These are phyloP conservation scores for Amanita pallidorosea DNA, from an alignment of 768 basidiomycete genomes.

Conservation along the genomic window DNA sequence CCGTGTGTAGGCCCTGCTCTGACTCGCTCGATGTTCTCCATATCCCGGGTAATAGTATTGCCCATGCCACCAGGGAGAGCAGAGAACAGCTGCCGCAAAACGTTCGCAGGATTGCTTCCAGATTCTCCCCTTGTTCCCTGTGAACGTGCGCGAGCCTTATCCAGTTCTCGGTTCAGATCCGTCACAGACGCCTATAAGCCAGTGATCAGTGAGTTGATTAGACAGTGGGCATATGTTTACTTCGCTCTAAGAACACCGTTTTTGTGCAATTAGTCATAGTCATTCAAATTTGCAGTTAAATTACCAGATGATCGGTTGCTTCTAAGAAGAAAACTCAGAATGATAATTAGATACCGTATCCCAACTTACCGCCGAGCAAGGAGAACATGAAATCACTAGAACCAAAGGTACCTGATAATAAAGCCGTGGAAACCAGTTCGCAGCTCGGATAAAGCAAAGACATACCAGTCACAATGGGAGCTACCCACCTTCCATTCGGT, in stretches of 20 bases:
- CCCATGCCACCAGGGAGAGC: constrained; percentile 53
- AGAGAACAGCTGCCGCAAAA: constrained; percentile 50
- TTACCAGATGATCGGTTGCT: constrained; percentile 52
- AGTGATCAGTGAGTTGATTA: neutral
- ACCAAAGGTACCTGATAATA: constrained; percentile 53
- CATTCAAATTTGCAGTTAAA: constrained; percentile 10
- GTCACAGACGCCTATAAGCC: constrained; percentile 62
- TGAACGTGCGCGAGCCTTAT: constrained; percentile 45
- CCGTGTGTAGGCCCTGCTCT: constrained; percentile 46
- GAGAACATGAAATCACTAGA: constrained; percentile 73
- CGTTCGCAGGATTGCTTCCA: constrained; percentile 27
- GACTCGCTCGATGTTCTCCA: constrained; percentile 65
- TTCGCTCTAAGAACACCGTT: constrained; percentile 18
- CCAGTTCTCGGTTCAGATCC: constrained; percentile 74
- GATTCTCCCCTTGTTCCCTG: constrained; percentile 18
- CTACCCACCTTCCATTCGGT: constrained; percentile 64
- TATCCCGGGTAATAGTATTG: constrained; percentile 57
- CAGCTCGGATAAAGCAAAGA: neutral
- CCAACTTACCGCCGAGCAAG: constrained; percentile 52
- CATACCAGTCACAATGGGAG: constrained; percentile 71
- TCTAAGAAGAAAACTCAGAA: constrained; percentile 22
- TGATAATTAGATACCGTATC: neutral
- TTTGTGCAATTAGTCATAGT: neutral
- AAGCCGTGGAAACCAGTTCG: neutral
- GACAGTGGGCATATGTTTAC: constrained; percentile 10